Evolutionary conservation across 1,284 basidiomycete species (phyloP).

Genomic region (Boletellus deceptivus): DNA sequence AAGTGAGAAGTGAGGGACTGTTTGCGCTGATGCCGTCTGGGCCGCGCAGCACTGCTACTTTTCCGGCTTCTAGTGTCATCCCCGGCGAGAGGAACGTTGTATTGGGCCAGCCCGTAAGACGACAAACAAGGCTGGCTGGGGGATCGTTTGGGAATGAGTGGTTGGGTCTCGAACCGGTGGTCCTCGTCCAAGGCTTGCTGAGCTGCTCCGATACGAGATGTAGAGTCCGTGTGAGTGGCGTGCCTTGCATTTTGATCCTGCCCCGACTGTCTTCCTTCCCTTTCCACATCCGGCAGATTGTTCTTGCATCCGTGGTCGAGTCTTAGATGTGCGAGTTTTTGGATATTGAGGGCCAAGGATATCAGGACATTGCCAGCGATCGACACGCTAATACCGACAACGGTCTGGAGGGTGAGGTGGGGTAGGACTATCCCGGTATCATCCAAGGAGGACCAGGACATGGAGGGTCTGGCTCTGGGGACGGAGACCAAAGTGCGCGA

Average conservation of each 20-base stretch:
- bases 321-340: slow-evolving; percentile 87
- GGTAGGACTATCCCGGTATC: slow-evolving; percentile 46
- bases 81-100: slow-evolving; percentile 2
- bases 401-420: slow-evolving; percentile 54
- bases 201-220: slow-evolving; percentile 2
- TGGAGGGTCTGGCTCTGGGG: slow-evolving; percentile 6
- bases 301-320: slow-evolving; percentile 46
- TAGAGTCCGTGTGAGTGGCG: slow-evolving; percentile 1
- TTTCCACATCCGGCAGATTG: slow-evolving; percentile 8
- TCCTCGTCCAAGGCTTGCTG: slow-evolving; percentile 13
- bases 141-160: slow-evolving; percentile 29
- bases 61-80: slow-evolving; percentile 30
- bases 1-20: slow-evolving; percentile 22
- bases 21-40: slow-evolving; percentile 24
- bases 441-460: slow-evolving; percentile 25
- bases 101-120: slow-evolving; percentile 18
- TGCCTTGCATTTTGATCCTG: slow-evolving; percentile 3
- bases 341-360: slow-evolving; percentile 85
- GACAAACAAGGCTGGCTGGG: slow-evolving; percentile 16
- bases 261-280: slow-evolving; percentile 10
- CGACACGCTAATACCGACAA: slow-evolving; percentile 83
- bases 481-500: neutral
- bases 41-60: slow-evolving; percentile 21
- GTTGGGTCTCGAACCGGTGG: slow-evolving; percentile 25
- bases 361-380: slow-evolving; percentile 88